phyloP scores from a whole-genome alignment of 495 filamentous ascomycete species.

The Trichoderma virens region DNA sequence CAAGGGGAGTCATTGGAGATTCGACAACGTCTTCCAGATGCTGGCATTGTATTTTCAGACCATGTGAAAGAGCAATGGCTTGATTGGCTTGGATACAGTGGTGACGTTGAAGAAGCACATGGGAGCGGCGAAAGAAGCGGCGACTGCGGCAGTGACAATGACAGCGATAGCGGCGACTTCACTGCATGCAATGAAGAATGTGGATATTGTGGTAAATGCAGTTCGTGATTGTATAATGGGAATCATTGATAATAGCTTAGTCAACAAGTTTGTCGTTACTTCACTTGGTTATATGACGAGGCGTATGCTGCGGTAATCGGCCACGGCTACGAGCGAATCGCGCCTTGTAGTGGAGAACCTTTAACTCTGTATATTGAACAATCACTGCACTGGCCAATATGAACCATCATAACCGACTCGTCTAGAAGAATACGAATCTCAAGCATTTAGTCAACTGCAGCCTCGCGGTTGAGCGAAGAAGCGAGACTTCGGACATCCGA shows the following conservation, averaged over 20 bases:
- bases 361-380: no score
- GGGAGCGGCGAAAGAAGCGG: no score
- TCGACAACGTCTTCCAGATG: not conserved
- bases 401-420: no score
- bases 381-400: no score
- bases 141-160: not conserved
- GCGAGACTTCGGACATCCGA: not conserved
- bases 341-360: no score
- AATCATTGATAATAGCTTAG: not conserved
- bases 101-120: conserved; percentile 19
- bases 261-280: not conserved
- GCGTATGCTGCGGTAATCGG: not conserved
- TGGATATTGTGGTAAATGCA: conserved; percentile 33
- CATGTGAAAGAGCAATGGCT: not conserved
- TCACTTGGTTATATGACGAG: not conserved
- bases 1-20: not conserved
- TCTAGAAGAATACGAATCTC: no score
- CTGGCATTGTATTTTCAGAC: not conserved
- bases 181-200: conserved; percentile 33
- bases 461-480: not conserved
- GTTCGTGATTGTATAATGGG: not conserved
- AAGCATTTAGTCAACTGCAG: not conserved
- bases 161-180: conserved; percentile 24
- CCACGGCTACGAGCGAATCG: no score
- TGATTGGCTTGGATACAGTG: conserved; percentile 24